phyloP scores from a whole-genome alignment of 75 land plant genomes.

The Cryptomeria japonica region DNA sequence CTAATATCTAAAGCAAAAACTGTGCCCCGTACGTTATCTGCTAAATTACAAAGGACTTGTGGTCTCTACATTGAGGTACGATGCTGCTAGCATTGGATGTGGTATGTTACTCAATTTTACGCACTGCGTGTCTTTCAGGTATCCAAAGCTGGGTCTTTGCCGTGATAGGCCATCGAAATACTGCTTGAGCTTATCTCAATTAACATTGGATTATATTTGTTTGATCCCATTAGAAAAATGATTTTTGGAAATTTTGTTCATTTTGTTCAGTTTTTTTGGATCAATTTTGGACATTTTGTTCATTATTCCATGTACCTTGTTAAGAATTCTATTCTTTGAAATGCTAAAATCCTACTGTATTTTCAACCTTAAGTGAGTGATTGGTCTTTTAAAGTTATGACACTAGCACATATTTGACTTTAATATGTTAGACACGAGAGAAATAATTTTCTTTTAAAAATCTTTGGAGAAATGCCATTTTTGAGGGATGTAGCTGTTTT shows the following conservation, averaged over 20 bases:
- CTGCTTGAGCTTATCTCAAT: neutral
- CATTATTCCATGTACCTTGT: neutral
- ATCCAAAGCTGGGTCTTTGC: neutral
- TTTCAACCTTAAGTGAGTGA: neutral
- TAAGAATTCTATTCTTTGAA: neutral
- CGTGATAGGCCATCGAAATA: neutral
- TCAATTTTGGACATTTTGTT: no score
- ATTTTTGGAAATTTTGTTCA: no score
- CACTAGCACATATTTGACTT: slow-evolving; percentile 19
- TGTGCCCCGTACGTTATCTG: neutral
- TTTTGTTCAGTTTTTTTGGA: no score
- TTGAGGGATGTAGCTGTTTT: slow-evolving; percentile 3
- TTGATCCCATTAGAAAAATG: neutral
- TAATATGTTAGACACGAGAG: slow-evolving; percentile 24
- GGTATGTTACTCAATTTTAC: neutral
- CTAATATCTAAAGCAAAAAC: neutral
- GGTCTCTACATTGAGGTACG: neutral
- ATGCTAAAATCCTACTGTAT: neutral
- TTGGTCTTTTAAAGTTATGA: neutral
- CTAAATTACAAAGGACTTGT: neutral
- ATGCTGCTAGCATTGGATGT: neutral
- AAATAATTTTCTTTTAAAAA: neutral
- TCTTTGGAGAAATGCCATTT: neutral
- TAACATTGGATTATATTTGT: neutral
- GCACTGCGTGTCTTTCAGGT: neutral